Base-by-base conservation (phyloP, 2,329 filamentous ascomycete species). In the Lojkania enalia region DNA sequence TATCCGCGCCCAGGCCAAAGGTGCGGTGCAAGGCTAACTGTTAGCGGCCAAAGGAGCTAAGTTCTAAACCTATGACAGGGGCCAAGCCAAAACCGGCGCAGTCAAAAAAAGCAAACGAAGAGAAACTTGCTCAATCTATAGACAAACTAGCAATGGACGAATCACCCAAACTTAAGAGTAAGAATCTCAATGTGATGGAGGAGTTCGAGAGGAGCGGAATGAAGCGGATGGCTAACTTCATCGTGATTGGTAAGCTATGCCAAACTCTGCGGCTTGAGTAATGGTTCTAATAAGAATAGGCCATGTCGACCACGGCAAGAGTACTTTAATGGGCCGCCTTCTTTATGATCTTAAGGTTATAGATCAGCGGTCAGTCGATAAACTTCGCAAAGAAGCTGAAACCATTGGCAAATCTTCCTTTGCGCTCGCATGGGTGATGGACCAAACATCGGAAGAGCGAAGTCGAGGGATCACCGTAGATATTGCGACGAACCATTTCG, bases 291-390 rank as follows among this genome's bases (percentile, higher is more conserved):
- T 40, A 5, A 11, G 14, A 9, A 11, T 65, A 90, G 90, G 94
- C 12, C 94, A 99, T 67, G 94, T 99, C 43, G 94, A 99, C 69
- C 92, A 95, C 40, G 94, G 94, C 40, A 99, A 99, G 71, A 96
- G 90, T 67, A 99, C 94, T 4, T 79, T 99, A 27, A 97, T 99
- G 92, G 94, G 92, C 0, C 84, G 94, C n/a, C 71, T 99, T 20
- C 75, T 99, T 4, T 84, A 92, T 31, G 94, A 99, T 58, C 80
- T 96, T 30, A 87, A 91, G 48, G 87, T 91, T 19, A 84, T 99
- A 5, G 88, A 96, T 55, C 84, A 95, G 64, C 80, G 91, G 48
- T 92, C 91, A 0, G 80, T 99, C 48, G 90, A 96, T 44, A 92
- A 87, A 66, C 91, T 95, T 58, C 82, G 85, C 15, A 87, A 87